A percentile compares a stretch with the other conserved stretches of the same genome.
These are phyloP conservation scores for Helicostylum pulchrum DNA, from an alignment of 192 early-diverging fungal genomes.

Conservation along the genomic window DNA sequence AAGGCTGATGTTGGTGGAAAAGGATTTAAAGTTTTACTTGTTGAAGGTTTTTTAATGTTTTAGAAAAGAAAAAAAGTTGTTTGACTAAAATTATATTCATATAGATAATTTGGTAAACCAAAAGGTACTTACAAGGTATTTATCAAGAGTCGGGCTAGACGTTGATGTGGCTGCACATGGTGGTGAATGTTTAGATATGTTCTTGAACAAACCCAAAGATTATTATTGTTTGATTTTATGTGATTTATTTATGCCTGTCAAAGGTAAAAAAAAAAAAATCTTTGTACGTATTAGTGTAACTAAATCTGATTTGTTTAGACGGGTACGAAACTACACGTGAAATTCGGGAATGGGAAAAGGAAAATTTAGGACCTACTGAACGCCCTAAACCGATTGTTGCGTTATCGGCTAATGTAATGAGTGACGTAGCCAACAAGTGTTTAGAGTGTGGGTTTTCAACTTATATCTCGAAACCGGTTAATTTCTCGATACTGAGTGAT, in stretches of 20 bases:
- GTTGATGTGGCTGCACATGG: slow-evolving; percentile 49
- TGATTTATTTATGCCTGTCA: slow-evolving; percentile 59
- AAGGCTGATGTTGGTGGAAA: slow-evolving; percentile 44
- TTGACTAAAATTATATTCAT: slow-evolving; percentile 1
- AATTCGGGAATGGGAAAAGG: slow-evolving; percentile 49
- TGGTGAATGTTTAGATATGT: slow-evolving; percentile 43
- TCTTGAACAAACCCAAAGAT: slow-evolving; percentile 37
- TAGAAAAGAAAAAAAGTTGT: background rate
- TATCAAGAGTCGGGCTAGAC: slow-evolving; percentile 44
- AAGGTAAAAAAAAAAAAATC: slow-evolving; percentile 36
- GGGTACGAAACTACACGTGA: slow-evolving; percentile 52
- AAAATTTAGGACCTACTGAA: slow-evolving; percentile 26
- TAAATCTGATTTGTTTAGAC: slow-evolving; percentile 31
- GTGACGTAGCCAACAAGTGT: slow-evolving; percentile 48
- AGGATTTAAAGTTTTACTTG: slow-evolving; percentile 48
- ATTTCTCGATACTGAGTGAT: slow-evolving; percentile 48
- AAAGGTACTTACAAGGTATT: slow-evolving; percentile 50
- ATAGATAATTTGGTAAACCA: slow-evolving; percentile 58
- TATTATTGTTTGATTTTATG: slow-evolving; percentile 53
- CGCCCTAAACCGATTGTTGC: slow-evolving; percentile 52
- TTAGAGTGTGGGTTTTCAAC: slow-evolving; percentile 47
- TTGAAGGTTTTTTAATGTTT: slow-evolving; percentile 38
- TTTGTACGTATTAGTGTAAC: background rate
- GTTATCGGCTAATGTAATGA: slow-evolving; percentile 57
- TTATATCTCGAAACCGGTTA: slow-evolving; percentile 56